These are phyloP conservation scores for Verticillium longisporum DNA, from an alignment of 2,329 filamentous ascomycete species.

Conservation along the genomic window DNA sequence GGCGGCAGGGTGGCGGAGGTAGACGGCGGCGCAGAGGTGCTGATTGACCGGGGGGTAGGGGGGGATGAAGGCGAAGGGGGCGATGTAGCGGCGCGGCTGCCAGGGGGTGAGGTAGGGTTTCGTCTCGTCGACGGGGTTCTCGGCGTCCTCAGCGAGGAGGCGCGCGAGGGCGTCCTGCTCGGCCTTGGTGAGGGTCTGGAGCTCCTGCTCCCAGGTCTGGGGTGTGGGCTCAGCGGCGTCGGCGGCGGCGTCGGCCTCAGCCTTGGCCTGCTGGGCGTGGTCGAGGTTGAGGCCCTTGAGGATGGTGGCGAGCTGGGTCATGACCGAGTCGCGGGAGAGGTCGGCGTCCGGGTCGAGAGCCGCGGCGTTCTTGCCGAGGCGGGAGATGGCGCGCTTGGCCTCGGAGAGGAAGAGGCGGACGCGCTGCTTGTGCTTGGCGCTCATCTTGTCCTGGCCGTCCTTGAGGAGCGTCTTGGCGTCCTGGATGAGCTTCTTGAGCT, in stretches of 20 bases:
- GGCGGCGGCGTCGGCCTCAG: background rate
- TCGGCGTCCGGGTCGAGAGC: slow-evolving; percentile 26
- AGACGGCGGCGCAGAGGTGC: slow-evolving; percentile 91
- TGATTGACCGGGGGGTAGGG: slow-evolving; percentile 97
- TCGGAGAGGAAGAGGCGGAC: slow-evolving; percentile 66
- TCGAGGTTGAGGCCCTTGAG: slow-evolving; percentile 37
- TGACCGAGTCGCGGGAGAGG: slow-evolving; percentile 32
- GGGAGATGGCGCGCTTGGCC: slow-evolving; percentile 56
- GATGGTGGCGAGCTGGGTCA: slow-evolving; percentile 47
- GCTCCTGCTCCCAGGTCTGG: slow-evolving; percentile 10
- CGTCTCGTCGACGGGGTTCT: slow-evolving; percentile 67
- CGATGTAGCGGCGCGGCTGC: slow-evolving; percentile 80
- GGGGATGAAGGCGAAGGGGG: slow-evolving; percentile 89
- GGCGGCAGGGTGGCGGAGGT: slow-evolving; percentile 88
- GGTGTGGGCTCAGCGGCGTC: background rate
- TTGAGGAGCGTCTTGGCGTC: slow-evolving; percentile 56
- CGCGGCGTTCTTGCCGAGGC: slow-evolving; percentile 28
- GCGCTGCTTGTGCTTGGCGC: slow-evolving; percentile 67
- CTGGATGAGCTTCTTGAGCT: slow-evolving; percentile 44
- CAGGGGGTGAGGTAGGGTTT: slow-evolving; percentile 93
- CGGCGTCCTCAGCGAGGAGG: slow-evolving; percentile 56
- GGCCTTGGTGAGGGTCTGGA: slow-evolving; percentile 28
- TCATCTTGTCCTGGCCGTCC: slow-evolving; percentile 40
- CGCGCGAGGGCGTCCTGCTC: slow-evolving; percentile 47
- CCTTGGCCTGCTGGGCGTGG: slow-evolving; percentile 20